A percentile compares a stretch with the other conserved stretches of the same genome.
phyloP scores from a whole-genome alignment of 1,139 yeast species.

The Suhomyces atakaporum region DNA sequence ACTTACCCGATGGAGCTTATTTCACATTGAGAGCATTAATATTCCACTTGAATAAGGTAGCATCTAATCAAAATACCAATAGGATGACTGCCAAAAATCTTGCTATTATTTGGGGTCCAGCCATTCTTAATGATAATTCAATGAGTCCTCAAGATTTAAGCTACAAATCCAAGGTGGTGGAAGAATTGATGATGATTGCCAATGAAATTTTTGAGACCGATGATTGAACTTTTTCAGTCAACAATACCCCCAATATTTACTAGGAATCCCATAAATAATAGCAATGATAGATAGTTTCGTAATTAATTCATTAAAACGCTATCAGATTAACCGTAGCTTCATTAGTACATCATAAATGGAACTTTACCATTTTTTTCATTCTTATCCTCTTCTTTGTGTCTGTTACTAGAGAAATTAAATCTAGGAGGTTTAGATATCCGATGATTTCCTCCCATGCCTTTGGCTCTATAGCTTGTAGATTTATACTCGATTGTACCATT shows the following conservation, averaged over 20 bases:
- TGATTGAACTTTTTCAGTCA: too few species aligned
- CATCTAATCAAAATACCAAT: conserved; percentile 61
- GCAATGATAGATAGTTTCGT: too few species aligned
- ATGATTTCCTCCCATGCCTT: conserved; percentile 23
- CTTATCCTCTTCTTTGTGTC: conserved; percentile 12
- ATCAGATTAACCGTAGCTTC: too few species aligned
- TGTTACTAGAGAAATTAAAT: conserved; percentile 24
- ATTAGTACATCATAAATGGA: conserved; percentile 18
- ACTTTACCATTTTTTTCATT: conserved; percentile 14
- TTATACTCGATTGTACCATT: conserved; percentile 18
- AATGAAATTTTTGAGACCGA: conserved; percentile 82
- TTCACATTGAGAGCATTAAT: conserved; percentile 83
- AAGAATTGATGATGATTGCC: conserved; percentile 81
- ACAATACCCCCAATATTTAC: too few species aligned
- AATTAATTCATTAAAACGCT: too few species aligned
- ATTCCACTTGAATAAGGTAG: conserved; percentile 80
- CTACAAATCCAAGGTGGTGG: conserved; percentile 78
- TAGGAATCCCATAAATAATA: too few species aligned
- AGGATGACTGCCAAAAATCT: conserved; percentile 80
- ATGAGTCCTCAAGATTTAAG: conserved; percentile 76
- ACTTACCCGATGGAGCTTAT: conserved; percentile 91
- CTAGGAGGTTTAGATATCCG: conserved; percentile 35
- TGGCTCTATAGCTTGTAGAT: conserved; percentile 28
- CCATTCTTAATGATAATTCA: conserved; percentile 65
- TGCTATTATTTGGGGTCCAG: conserved; percentile 95